phyloP scores from a whole-genome alignment of 495 filamentous ascomycete species.

The Penicillium soppii region DNA sequence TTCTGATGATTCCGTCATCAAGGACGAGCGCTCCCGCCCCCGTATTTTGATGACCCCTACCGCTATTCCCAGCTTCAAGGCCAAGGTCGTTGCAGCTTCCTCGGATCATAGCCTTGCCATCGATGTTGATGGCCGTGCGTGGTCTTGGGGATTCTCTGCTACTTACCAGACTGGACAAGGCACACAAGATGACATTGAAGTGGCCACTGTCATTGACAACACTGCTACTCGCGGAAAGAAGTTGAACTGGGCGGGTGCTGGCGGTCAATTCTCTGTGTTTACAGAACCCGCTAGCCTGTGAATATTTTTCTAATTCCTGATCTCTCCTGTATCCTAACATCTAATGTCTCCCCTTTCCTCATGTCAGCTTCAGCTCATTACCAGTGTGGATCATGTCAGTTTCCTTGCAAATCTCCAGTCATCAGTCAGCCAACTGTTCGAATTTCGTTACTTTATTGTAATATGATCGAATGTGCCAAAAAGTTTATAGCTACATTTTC shows the following conservation, averaged over 20 bases:
- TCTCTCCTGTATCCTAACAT: not conserved
- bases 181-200: conserved; percentile 54
- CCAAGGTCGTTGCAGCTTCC: conserved; percentile 44
- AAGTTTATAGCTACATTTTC: too few species aligned
- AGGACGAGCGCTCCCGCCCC: conserved; percentile 46
- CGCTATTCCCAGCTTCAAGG: conserved; percentile 45
- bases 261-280: conserved; percentile 61
- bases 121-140: conserved; percentile 55
- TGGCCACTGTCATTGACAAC: conserved; percentile 59
- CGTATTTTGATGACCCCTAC: conserved; percentile 58
- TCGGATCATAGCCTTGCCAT: conserved; percentile 61
- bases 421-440: too few species aligned
- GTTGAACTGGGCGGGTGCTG: conserved; percentile 58
- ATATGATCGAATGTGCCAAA: too few species aligned
- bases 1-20: conserved; percentile 48
- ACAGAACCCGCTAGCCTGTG: conserved; percentile 27
- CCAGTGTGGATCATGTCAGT: not conserved
- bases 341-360: not conserved
- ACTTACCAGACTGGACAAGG: conserved; percentile 65
- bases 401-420: not conserved
- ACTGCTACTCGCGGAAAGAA: conserved; percentile 55
- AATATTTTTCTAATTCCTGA: not conserved
- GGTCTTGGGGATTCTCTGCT: conserved; percentile 62
- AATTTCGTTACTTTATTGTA: too few species aligned
- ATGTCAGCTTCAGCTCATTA: not conserved